Evolutionary conservation across 495 filamentous ascomycete species (phyloP).

Genomic region (Annulohypoxylon stygium): DNA sequence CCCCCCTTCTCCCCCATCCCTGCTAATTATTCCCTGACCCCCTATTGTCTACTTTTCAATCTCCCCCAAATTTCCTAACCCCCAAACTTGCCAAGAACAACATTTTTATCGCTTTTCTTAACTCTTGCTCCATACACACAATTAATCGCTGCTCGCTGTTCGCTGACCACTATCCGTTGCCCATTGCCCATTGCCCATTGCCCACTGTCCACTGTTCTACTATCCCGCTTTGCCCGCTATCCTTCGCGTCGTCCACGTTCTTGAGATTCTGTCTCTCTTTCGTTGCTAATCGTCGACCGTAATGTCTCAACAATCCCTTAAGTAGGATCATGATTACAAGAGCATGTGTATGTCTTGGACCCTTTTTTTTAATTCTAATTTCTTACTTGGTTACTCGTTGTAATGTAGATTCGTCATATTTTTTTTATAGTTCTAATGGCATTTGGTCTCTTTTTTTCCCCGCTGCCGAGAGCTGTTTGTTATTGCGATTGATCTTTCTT

Average conservation of each 20-base stretch:
- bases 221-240: constrained; percentile 1
- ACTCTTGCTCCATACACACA: constrained; percentile 22
- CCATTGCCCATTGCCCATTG: not conserved
- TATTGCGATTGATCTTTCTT: constrained; percentile 50
- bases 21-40: constrained; percentile 33
- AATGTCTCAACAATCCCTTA: constrained; percentile 48
- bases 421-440: constrained; percentile 6
- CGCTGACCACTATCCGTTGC: not conserved
- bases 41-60: constrained; percentile 46
- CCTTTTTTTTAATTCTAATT: constrained; percentile 20
- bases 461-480: constrained; percentile 47
- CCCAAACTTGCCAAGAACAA: constrained; percentile 56
- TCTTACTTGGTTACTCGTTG: constrained; percentile 3
- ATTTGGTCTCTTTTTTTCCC: constrained; percentile 41
- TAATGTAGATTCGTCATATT: constrained; percentile 26
- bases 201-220: constrained; percentile 2
- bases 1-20: constrained; percentile 18
- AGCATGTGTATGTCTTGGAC: constrained; percentile 54
- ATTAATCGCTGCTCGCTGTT: constrained; percentile 15
- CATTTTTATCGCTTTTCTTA: constrained; percentile 48
- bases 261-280: constrained; percentile 37
- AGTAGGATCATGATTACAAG: constrained; percentile 52
- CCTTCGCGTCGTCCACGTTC: constrained; percentile 37
- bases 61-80: constrained; percentile 44
- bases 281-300: constrained; percentile 39